Evolutionary conservation across 495 filamentous ascomycete genomes (phyloP).

Genomic region (Aspergillus bridgeri): DNA sequence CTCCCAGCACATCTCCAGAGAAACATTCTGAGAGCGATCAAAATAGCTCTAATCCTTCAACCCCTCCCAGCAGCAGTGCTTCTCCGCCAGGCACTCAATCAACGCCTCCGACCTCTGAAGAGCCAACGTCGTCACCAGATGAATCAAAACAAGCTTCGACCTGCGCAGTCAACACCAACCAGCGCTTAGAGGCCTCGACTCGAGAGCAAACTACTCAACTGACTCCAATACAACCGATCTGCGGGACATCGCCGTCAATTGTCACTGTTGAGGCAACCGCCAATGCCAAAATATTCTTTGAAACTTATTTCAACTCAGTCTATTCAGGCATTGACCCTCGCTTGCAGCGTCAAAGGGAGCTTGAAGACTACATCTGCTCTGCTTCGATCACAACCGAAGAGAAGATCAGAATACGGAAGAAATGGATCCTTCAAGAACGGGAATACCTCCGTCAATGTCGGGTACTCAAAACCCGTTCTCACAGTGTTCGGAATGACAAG

Average conservation of each 20-base stretch:
- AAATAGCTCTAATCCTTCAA: slow-evolving; percentile 41
- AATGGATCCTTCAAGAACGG: slow-evolving; percentile 64
- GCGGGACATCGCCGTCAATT: slow-evolving; percentile 53
- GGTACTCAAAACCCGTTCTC: slow-evolving; percentile 60
- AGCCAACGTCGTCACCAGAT: slow-evolving; percentile 21
- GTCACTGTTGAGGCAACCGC: slow-evolving; percentile 72
- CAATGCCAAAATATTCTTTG: slow-evolving; percentile 81
- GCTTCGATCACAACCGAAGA: slow-evolving; percentile 53
- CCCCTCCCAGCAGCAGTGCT: slow-evolving; percentile 29
- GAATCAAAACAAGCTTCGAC: slow-evolving; percentile 17
- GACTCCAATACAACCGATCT: slow-evolving; percentile 18
- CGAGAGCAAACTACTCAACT: slow-evolving; percentile 10
- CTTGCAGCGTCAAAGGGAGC: slow-evolving; percentile 59
- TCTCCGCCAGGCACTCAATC: slow-evolving; percentile 33
- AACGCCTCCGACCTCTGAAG: slow-evolving; percentile 37
- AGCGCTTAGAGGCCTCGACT: slow-evolving; percentile 10
- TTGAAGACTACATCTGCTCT: slow-evolving; percentile 60
- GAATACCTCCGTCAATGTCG: slow-evolving; percentile 73
- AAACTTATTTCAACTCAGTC: slow-evolving; percentile 73
- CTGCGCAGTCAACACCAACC: not conserved
- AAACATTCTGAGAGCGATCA: slow-evolving; percentile 30
- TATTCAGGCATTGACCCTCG: slow-evolving; percentile 55
- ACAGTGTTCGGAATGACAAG: slow-evolving; percentile 31
- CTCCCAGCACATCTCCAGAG: slow-evolving; percentile 2
- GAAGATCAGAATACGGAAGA: slow-evolving; percentile 46